Conservation (phyloP, 78 protist genomes). For the Dictyostelium citrinum region DNA sequence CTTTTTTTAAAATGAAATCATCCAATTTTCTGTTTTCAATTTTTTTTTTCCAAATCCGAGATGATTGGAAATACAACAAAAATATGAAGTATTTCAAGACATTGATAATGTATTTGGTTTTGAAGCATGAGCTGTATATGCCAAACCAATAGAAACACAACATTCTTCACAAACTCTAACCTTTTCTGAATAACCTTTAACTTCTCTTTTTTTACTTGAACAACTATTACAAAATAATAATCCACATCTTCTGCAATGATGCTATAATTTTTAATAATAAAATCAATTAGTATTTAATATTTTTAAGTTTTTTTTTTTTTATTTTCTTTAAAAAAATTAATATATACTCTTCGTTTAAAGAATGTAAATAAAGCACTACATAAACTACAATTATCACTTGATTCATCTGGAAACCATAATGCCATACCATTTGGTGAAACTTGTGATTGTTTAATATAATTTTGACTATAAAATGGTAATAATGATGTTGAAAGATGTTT, state of each 20-base stretch:
- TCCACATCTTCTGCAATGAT: conserved; percentile 69
- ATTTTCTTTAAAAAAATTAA: neutral
- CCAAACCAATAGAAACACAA: neutral
- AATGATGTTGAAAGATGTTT: neutral
- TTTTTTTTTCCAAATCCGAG: neutral
- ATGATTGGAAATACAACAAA: too few relatives aligned
- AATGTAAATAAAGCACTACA: conserved; percentile 25
- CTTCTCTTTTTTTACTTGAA: neutral
- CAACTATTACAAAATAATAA: conserved; percentile 37
- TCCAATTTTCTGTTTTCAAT: neutral
- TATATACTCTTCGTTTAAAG: conserved; percentile 51
- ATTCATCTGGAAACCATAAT: conserved; percentile 54
- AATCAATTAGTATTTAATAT: too few relatives aligned
- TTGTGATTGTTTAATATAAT: neutral
- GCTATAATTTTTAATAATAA: neutral
- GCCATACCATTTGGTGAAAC: conserved; percentile 34
- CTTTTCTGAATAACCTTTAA: conserved; percentile 15
- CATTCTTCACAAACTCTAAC: conserved; percentile 49
- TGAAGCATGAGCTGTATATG: neutral
- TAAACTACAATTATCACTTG: neutral
- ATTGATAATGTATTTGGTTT: neutral
- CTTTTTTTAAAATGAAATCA: neutral
- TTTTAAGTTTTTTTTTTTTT: neutral
- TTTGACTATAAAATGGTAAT: neutral
- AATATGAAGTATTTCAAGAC: neutral